A percentile compares a stretch with the other conserved stretches of the same genome.
Evolutionary conservation across 352 stramenopile genomes (phyloP).

Genomic region (Thalassiosira hispida): DNA sequence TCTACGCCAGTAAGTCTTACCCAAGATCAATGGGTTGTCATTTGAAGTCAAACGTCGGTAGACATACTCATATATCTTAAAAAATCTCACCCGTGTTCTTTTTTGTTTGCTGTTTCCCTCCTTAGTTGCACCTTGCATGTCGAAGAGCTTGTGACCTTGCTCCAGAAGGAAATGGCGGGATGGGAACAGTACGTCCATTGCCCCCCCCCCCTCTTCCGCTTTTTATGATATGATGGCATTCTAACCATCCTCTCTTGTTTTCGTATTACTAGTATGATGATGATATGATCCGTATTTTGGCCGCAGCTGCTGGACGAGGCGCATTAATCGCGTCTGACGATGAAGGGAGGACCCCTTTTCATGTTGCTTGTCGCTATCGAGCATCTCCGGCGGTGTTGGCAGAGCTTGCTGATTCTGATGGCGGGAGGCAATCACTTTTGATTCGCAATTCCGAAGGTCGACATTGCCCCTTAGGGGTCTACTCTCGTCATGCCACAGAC

Average conservation of each 20-base stretch:
- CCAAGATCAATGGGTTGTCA: too few species aligned
- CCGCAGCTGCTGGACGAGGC: neutral
- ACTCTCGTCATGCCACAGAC: neutral
- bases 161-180: neutral
- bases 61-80: neutral
- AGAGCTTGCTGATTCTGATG: neutral
- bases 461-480: neutral
- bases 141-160: neutral
- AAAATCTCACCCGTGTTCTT: neutral
- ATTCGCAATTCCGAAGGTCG: neutral
- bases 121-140: neutral
- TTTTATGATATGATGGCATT: too few species aligned
- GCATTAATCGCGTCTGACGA: neutral
- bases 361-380: constrained; percentile 4
- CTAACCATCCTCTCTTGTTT: too few species aligned
- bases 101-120: neutral
- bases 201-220: too few species aligned
- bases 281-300: neutral
- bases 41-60: too few species aligned
- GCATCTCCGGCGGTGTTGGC: neutral
- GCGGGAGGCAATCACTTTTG: neutral
- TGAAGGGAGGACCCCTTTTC: neutral
- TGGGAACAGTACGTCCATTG: too few species aligned
- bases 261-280: too few species aligned
- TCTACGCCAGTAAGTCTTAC: too few species aligned